phyloP scores from a whole-genome alignment of 2,329 filamentous ascomycete genomes.

The Aspergillus hiratsukae region DNA sequence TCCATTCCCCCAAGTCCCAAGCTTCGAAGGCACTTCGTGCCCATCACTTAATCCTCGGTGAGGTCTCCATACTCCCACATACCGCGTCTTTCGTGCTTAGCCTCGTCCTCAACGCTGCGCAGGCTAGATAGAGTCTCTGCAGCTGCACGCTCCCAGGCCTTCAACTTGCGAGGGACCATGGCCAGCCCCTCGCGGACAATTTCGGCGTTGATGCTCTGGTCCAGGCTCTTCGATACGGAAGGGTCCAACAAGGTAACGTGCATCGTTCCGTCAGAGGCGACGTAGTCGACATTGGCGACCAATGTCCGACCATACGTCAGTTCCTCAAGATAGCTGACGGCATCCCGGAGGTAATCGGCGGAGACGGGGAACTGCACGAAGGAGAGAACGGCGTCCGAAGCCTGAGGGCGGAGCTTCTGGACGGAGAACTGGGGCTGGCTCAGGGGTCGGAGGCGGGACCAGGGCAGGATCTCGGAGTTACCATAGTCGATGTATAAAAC shows the following conservation, averaged over 20 bases:
- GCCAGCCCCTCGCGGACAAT: constrained; percentile 77
- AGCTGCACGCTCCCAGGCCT: constrained; percentile 80
- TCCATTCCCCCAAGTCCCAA: not conserved
- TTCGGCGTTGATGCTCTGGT: constrained; percentile 85
- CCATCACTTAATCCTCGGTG: constrained; percentile 67
- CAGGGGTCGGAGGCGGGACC: constrained; percentile 77
- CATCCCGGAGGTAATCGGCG: constrained; percentile 77
- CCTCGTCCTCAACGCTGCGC: constrained; percentile 68
- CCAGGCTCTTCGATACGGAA: constrained; percentile 56
- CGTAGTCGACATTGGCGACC: constrained; percentile 85
- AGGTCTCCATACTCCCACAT: constrained; percentile 99
- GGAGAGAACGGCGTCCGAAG: constrained; percentile 77
- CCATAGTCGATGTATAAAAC: constrained; percentile 95
- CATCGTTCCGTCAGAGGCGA: constrained; percentile 73
- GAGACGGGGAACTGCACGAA: constrained; percentile 83
- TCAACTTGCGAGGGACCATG: constrained; percentile 88
- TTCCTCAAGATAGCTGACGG: constrained; percentile 69
- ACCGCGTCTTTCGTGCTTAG: constrained; percentile 74
- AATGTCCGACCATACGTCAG: constrained; percentile 70
- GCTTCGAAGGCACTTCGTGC: not conserved
- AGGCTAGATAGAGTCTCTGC: constrained; percentile 67
- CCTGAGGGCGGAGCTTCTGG: constrained; percentile 81
- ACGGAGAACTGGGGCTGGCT: constrained; percentile 71
- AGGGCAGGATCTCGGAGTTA: constrained; percentile 84
- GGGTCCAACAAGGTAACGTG: constrained; percentile 87